Evolutionary conservation across 2,329 filamentous ascomycete genomes (phyloP), one percentile per base, ranked within the genome.

Genomic region (Botrytis fabae): DNA sequence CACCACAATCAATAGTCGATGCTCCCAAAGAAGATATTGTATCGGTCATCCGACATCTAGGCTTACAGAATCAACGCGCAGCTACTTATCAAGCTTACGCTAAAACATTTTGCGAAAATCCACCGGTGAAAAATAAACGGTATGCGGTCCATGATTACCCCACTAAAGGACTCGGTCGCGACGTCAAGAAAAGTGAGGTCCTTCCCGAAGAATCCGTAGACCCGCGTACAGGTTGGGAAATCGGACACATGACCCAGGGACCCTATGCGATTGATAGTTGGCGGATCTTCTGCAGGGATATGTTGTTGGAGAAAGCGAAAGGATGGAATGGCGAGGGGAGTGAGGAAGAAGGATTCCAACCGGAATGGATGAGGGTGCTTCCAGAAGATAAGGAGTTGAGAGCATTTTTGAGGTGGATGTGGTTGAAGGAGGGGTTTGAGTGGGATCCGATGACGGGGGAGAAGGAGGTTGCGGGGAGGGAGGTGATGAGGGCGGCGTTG

Each of bases 231-330:
- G 80, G 88, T 0, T 97, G 94, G 90, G 95, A 98, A 79, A 92
- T 97, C 74, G 94, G 92, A 0, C 93, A 97, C 81, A 84, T 98
- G 73, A 94, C 93, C 0, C 90, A 93, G 71, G 93, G 94, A 25
- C 86, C 89, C 1, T 98, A 98, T 81, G 92, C 93, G 0, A 85
- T 95, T 66, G 95, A 98, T 81, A 95, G 92, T 79, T 98, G 94
- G 93, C 89, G 95, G 4, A 97, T 98, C 75, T 98, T 98, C 82
- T 97, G 94, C 80, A 89, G 95, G 2, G 95, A 98, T 80, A 85
- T 87, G 46, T 81, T 97, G 38, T 87, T 94, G 12, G 91, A 90
- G 0, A 81, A 90, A 28, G 89, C 91, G 1, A 80, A 83, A 16
- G 88, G 91, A 75, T 93, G 91, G 88, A 90, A 89, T 78, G 92